A percentile compares a stretch with the other conserved stretches of the same genome.
Evolutionary conservation across 164 flowering plant genomes (phyloP).

Genomic region (Chimonanthus praecox): DNA sequence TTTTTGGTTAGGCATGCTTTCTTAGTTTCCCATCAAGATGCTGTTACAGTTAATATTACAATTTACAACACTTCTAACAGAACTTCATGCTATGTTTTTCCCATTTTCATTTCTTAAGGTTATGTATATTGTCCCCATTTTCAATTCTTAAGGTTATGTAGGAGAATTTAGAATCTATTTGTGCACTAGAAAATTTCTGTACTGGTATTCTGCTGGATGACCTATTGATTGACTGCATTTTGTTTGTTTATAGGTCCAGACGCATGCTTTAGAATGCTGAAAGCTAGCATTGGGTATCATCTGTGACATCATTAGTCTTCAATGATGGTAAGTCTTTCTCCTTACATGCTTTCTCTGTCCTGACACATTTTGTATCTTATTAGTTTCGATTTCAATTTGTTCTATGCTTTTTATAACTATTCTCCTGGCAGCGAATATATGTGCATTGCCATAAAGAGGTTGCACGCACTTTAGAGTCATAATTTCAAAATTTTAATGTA

Average conservation of each 20-base stretch:
- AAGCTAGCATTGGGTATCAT: neutral
- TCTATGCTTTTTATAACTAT: no score
- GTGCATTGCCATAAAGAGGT: no score
- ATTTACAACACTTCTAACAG: neutral
- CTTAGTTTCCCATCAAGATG: no score
- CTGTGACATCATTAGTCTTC: neutral
- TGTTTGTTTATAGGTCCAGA: slow-evolving; percentile 43
- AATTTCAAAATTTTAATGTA: no score
- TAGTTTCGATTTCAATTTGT: no score
- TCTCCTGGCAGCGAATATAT: no score
- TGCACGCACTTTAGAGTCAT: no score
- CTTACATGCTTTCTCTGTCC: neutral
- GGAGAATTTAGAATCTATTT: neutral
- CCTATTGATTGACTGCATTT: neutral
- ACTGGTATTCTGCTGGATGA: neutral
- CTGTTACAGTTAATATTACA: no score
- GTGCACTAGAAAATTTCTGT: no score
- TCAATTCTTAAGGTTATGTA: neutral
- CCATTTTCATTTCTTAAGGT: neutral
- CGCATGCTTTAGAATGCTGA: slow-evolving; percentile 61
- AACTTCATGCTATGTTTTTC: neutral
- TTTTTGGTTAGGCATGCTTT: no score
- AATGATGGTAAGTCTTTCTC: slow-evolving; percentile 5
- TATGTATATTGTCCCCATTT: neutral
- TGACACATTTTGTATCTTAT: no score